Conservation (phyloP, 768 basidiomycete species). For the Grammothele lineata region DNA sequence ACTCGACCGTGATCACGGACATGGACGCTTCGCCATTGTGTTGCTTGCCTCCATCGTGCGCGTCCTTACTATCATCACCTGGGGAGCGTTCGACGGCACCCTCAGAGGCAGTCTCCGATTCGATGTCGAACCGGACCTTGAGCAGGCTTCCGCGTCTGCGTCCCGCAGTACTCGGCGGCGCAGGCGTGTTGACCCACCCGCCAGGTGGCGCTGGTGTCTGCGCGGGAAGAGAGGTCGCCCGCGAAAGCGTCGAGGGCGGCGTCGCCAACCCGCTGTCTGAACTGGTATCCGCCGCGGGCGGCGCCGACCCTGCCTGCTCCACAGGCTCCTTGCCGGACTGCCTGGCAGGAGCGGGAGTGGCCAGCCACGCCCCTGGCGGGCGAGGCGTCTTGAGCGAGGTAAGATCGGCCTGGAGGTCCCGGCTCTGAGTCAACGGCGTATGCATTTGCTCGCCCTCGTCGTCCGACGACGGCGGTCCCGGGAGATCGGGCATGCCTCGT, state of each 20-base stretch:
- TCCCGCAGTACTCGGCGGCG: constrained; percentile 22
- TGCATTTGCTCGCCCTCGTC: constrained; percentile 39
- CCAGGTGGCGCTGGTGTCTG: constrained; percentile 70
- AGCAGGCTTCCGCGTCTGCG: constrained; percentile 48
- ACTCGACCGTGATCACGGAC: background rate
- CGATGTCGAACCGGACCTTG: constrained; percentile 70
- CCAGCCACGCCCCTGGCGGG: constrained; percentile 43
- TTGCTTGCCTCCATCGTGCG: too few species aligned
- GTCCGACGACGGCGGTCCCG: constrained; percentile 54
- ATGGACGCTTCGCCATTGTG: constrained; percentile 5
- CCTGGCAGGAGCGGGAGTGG: constrained; percentile 32
- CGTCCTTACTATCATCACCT: background rate
- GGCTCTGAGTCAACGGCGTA: constrained; percentile 21
- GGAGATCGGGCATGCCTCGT: constrained; percentile 58
- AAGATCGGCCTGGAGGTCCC: constrained; percentile 19
- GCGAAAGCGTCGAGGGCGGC: constrained; percentile 38
- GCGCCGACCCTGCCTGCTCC: constrained; percentile 13
- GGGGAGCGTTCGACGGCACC: constrained; percentile 11
- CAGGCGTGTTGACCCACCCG: constrained; percentile 42
- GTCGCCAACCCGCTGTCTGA: constrained; percentile 11
- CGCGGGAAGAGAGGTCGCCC: constrained; percentile 40
- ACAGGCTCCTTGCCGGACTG: constrained; percentile 9
- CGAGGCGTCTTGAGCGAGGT: constrained; percentile 41
- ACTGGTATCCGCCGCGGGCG: constrained; percentile 8
- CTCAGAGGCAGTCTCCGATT: constrained; percentile 29